Percentiles rank a stretch among this genome's conserved stretches.
phyloP scores from a whole-genome alignment of 2,329 filamentous ascomycete species.

The Stachybotrys chlorohalonatus region DNA sequence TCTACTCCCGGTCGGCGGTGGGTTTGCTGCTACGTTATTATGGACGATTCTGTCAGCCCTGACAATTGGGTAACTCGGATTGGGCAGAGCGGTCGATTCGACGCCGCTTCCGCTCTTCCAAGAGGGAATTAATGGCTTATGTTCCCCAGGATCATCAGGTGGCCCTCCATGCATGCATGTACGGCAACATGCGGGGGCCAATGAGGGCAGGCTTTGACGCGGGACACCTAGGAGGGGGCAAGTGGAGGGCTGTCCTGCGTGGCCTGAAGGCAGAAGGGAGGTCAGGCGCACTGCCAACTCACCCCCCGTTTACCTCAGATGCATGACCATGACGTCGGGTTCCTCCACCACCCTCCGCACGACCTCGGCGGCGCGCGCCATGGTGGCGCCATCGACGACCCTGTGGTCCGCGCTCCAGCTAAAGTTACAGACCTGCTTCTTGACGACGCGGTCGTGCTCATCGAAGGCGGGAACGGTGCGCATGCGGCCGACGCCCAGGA shows the following conservation, averaged over 20 bases:
- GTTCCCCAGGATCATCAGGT: neutral
- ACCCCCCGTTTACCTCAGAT: slow-evolving; percentile 50
- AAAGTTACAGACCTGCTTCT: slow-evolving; percentile 76
- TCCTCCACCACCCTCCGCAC: slow-evolving; percentile 73
- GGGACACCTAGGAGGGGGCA: neutral
- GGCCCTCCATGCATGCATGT: neutral
- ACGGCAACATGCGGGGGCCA: neutral
- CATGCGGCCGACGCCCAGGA: slow-evolving; percentile 78
- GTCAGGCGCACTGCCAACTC: neutral
- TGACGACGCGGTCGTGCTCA: slow-evolving; percentile 50
- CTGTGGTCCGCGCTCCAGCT: slow-evolving; percentile 97
- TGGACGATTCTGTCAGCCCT: neutral
- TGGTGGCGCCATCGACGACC: slow-evolving; percentile 88
- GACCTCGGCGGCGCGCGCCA: slow-evolving; percentile 80
- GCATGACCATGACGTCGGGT: slow-evolving; percentile 79
- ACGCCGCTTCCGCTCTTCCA: neutral
- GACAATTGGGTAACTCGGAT: neutral
- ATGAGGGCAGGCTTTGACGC: neutral
- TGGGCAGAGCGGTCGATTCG: neutral
- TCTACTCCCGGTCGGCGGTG: neutral
- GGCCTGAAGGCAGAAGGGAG: neutral
- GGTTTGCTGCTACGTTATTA: neutral
- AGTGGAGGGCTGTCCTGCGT: neutral
- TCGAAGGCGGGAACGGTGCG: slow-evolving; percentile 74
- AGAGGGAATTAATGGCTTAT: neutral